Evolutionary conservation across 2,329 filamentous ascomycete genomes (phyloP).

Genomic region (Sordariomycetes sp.): DNA sequence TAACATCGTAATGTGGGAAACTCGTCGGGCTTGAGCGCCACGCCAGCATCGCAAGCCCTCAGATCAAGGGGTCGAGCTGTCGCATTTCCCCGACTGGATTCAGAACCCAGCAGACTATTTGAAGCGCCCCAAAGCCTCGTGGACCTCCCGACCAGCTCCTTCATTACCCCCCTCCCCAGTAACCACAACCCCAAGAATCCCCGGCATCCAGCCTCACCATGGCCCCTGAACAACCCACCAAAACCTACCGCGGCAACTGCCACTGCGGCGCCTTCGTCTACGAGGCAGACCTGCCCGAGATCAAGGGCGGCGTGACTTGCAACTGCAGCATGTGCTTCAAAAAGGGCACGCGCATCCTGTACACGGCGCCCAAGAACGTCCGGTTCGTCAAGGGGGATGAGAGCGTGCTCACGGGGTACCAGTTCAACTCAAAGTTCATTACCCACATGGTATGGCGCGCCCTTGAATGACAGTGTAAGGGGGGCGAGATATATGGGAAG

Average conservation of each 20-base stretch:
- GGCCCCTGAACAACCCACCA: slow-evolving; percentile 4
- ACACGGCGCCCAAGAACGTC: slow-evolving; percentile 15
- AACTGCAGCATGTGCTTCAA: slow-evolving; percentile 54
- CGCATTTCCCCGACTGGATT: too few relatives aligned
- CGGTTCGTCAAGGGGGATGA: slow-evolving; percentile 31
- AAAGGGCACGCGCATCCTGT: slow-evolving; percentile 26
- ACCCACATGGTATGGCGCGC: slow-evolving; percentile 26
- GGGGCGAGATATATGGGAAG: not conserved
- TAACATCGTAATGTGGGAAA: too few relatives aligned
- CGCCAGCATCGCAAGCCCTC: too few relatives aligned
- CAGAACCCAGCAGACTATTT: not conserved
- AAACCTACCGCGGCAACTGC: slow-evolving; percentile 42
- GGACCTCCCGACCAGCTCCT: not conserved
- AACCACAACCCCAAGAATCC: not conserved
- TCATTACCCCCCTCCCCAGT: not conserved
- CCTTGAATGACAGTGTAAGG: not conserved
- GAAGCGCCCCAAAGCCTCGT: not conserved
- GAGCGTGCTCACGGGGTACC: slow-evolving; percentile 26
- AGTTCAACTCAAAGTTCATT: slow-evolving; percentile 22
- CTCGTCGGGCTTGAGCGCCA: too few relatives aligned
- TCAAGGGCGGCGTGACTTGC: slow-evolving; percentile 42
- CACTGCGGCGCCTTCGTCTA: slow-evolving; percentile 42
- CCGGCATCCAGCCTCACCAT: not conserved
- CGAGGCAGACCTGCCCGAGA: slow-evolving; percentile 37
- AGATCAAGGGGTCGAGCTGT: too few relatives aligned